phyloP scores from a whole-genome alignment of 495 filamentous ascomycete genomes.

The Penicillium cosmopolitanum region DNA sequence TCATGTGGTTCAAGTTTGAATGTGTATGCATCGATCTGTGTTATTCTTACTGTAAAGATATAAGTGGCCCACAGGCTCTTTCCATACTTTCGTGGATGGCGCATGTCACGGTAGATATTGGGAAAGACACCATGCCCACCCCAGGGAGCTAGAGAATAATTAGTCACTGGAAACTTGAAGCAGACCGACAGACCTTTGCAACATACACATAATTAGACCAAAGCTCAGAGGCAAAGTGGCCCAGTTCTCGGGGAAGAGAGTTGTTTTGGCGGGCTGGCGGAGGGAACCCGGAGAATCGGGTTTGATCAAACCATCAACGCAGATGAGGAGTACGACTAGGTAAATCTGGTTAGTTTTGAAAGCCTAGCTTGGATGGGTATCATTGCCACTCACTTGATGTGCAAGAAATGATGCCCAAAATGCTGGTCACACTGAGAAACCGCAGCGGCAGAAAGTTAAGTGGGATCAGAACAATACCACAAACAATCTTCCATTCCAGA shows the following conservation, averaged over 20 bases:
- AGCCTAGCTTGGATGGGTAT: background rate
- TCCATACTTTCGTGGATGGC: slow-evolving; percentile 85
- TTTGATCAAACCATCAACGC: slow-evolving; percentile 86
- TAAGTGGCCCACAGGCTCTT: slow-evolving; percentile 81
- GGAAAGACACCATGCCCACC: slow-evolving; percentile 95
- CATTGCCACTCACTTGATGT: slow-evolving; percentile 69
- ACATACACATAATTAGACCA: slow-evolving; percentile 85
- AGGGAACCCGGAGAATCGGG: slow-evolving; percentile 80
- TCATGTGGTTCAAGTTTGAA: background rate
- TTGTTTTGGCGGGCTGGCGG: slow-evolving; percentile 75
- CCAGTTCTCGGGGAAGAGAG: slow-evolving; percentile 82
- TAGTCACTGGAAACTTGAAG: slow-evolving; percentile 3
- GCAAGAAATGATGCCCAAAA: slow-evolving; percentile 86
- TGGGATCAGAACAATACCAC: slow-evolving; percentile 78
- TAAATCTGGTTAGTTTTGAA: background rate
- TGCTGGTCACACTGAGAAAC: slow-evolving; percentile 84
- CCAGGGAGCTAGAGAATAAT: slow-evolving; percentile 67
- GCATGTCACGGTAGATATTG: slow-evolving; percentile 97
- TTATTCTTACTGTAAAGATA: slow-evolving; percentile 74
- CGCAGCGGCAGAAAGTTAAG: slow-evolving; percentile 85
- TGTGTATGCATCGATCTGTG: background rate
- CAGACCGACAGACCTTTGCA: background rate
- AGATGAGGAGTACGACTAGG: slow-evolving; percentile 76
- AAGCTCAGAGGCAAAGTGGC: slow-evolving; percentile 87
- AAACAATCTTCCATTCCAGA: slow-evolving; percentile 83